A percentile compares a stretch with the other conserved stretches of the same genome.
These are phyloP conservation scores for Kitagawia praeruptora DNA, from an alignment of 129 eudicot species.

Conservation along the genomic window DNA sequence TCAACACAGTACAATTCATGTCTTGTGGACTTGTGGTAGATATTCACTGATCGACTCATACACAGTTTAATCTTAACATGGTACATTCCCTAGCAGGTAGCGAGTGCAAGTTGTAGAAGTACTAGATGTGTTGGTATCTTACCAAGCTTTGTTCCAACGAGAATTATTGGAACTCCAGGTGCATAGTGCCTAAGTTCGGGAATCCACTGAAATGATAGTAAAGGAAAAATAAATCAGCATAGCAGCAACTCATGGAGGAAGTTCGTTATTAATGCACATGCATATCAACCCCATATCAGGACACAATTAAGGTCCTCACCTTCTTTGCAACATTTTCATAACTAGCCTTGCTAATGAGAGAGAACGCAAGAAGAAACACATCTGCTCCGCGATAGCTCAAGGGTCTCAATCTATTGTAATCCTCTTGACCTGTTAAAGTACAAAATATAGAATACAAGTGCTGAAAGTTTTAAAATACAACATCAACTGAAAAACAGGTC, in stretches of 20 bases:
- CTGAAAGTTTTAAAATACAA: neutral
- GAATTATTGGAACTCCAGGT: constrained; percentile 78
- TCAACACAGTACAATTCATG: neutral
- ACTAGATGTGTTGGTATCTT: constrained; percentile 12
- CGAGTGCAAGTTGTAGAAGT: neutral
- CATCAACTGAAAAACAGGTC: neutral
- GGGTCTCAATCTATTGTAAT: constrained; percentile 84
- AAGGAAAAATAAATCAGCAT: neutral
- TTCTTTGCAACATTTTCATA: constrained; percentile 78
- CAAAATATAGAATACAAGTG: neutral
- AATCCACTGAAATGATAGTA: constrained; percentile 56
- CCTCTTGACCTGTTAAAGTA: constrained; percentile 65
- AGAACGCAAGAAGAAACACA: constrained; percentile 84
- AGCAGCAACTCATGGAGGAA: neutral
- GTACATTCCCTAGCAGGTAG: neutral
- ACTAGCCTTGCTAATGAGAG: constrained; percentile 92
- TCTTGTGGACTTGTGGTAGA: too few species aligned
- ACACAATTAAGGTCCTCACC: constrained; percentile 28
- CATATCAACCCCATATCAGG: neutral
- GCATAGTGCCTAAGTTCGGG: constrained; percentile 96
- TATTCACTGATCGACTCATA: neutral
- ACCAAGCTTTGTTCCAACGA: constrained; percentile 98
- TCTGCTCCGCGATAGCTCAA: constrained; percentile 88
- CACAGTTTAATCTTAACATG: neutral
- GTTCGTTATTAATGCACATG: neutral